Conservation (phyloP, 257 asterid species). For the Avicennia marina region DNA sequence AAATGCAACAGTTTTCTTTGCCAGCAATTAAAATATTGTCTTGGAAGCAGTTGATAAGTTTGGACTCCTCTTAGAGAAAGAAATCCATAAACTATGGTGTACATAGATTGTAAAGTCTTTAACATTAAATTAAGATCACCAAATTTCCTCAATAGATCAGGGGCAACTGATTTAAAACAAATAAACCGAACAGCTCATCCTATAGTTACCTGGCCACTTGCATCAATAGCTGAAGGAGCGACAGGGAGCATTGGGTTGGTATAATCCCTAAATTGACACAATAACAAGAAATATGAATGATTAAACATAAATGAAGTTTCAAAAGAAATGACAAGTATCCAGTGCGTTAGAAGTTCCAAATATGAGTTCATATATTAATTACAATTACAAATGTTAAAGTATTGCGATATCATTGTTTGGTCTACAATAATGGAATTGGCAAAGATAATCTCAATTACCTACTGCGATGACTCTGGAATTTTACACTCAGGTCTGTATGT, state of each 20-base stretch:
- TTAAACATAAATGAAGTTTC: background rate
- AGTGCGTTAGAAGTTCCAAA: background rate
- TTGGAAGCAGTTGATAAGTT: too few relatives aligned
- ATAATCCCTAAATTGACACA: constrained; percentile 64
- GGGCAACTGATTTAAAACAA: too few relatives aligned
- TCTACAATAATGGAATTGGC: background rate
- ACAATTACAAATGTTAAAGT: too few relatives aligned
- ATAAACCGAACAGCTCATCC: too few relatives aligned
- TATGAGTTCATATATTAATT: too few relatives aligned
- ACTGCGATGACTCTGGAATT: constrained; percentile 92
- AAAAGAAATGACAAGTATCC: too few relatives aligned
- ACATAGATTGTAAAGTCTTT: too few relatives aligned
- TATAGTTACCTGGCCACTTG: constrained; percentile 97
- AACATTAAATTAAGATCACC: background rate
- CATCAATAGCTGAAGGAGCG: constrained; percentile 93
- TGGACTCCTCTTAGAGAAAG: too few relatives aligned
- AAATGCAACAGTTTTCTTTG: background rate
- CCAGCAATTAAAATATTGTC: too few relatives aligned
- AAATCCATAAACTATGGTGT: too few relatives aligned
- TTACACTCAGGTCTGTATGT: constrained; percentile 91
- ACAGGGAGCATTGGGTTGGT: constrained; percentile 88
- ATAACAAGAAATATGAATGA: background rate
- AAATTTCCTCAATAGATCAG: too few relatives aligned
- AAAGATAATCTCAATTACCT: constrained; percentile 30
- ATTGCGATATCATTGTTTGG: background rate